Conservation (phyloP, 1,139 yeast species). For the Arxiozyma slooffiae region DNA sequence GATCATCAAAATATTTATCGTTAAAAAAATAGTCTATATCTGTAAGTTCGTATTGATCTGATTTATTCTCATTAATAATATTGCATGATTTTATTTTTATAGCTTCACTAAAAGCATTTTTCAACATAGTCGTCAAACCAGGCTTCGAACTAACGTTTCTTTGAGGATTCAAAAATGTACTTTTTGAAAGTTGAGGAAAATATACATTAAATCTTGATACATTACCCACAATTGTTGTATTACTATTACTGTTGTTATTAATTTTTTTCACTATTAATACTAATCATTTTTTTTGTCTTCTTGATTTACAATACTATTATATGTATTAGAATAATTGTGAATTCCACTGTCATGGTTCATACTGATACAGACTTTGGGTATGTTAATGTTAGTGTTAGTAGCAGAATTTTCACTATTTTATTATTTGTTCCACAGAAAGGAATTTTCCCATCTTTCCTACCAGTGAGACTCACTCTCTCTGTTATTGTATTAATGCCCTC, state of each 20-base stretch:
- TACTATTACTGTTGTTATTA: not conserved
- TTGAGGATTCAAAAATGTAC: constrained; percentile 6
- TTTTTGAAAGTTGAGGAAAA: constrained; percentile 9
- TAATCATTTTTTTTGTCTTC: not conserved
- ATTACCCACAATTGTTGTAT: constrained; percentile 8
- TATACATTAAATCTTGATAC: constrained; percentile 13
- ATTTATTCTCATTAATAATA: constrained; percentile 1
- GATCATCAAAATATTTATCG: constrained; percentile 23
- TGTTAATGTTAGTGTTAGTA: too few relatives aligned
- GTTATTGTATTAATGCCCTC: constrained; percentile 5
- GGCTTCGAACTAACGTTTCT: constrained; percentile 8
- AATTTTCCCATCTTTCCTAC: not conserved
- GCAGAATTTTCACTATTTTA: not conserved
- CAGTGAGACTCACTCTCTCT: not conserved
- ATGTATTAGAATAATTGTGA: not conserved
- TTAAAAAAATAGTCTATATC: constrained; percentile 28
- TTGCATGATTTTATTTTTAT: not conserved
- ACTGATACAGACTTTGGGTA: not conserved
- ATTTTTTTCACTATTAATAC: not conserved
- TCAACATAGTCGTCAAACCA: constrained; percentile 2
- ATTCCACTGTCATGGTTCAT: not conserved
- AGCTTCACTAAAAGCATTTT: constrained; percentile 1
- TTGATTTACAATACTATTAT: not conserved
- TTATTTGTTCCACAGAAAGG: not conserved
- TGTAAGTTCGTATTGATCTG: constrained; percentile 16